Evolutionary conservation across 768 basidiomycete species (phyloP), one percentile per base, ranked within the genome.

Genomic region (Lyophyllum shimeji): DNA sequence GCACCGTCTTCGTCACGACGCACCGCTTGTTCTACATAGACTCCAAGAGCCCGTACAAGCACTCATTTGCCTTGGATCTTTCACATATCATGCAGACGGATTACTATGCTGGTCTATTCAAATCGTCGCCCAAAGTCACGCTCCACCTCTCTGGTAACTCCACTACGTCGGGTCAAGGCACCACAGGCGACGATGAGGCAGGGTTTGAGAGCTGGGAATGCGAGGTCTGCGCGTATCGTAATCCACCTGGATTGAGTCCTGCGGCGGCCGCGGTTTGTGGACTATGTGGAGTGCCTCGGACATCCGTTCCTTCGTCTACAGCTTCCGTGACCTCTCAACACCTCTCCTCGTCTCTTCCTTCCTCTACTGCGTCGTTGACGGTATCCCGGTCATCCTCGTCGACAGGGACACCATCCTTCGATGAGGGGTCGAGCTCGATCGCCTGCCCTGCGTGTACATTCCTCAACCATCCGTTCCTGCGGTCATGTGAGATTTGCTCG

Each of bases 391-490:
- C 74, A 1, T 67, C 74, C 6, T 67, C 76, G 23, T 59, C 73
- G 52, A 67, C 72, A 21, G 17, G 8, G 27, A 17, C 8, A 23
- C 20, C 15, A 1, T 34, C 29, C 43, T 68, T 69, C 18, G 60
- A 55, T 31, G 66, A 69, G 40, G 61, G 60, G 57, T 56, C 67
- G 17, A 69, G 70, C 1, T 67, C 79, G 31, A 76, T 89, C 43
- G 71, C 88, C 13, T 99, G 96, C 69, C 81, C 86, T 1, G 86
- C 85, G 1, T 99, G 97, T 67, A 98, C 96, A 1, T 99, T 95
- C 68, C 75, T 95, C 12, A 99, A 99, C 70, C 86, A 90, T 57
- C 84, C 84, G 0, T 86, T 82, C 1, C 75, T 95, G 53, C 70
- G 70, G 0, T 67, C 73, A 7, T 98, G 96, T 73, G 96, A 98